phyloP scores from a whole-genome alignment of 2,329 filamentous ascomycete genomes.

The Paecilomyces dactylethromorphus region DNA sequence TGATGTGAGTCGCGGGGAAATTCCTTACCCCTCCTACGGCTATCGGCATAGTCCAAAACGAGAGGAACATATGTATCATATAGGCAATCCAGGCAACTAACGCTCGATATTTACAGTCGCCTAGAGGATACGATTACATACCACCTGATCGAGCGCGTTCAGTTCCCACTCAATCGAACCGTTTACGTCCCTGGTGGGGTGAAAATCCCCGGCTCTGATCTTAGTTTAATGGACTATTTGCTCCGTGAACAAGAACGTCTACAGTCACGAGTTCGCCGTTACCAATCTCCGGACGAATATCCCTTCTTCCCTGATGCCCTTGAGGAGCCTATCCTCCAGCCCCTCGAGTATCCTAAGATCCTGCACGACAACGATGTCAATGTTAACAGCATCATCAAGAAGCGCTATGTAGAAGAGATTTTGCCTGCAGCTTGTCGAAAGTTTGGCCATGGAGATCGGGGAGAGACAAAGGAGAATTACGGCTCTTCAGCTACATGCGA shows the following conservation, averaged over 20 bases:
- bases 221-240: constrained; percentile 92
- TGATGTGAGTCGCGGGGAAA: constrained; percentile 62
- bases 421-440: constrained; percentile 77
- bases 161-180: constrained; percentile 85
- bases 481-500: constrained; percentile 87
- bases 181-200: constrained; percentile 82
- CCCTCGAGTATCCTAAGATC: constrained; percentile 80
- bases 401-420: constrained; percentile 75
- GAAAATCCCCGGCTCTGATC: constrained; percentile 61
- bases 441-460: constrained; percentile 67
- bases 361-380: constrained; percentile 85
- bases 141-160: constrained; percentile 93
- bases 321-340: constrained; percentile 74
- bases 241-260: constrained; percentile 82
- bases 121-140: constrained; percentile 97
- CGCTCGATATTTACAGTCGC: constrained; percentile 52
- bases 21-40: constrained; percentile 2
- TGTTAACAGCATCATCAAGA: constrained; percentile 80
- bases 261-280: constrained; percentile 89
- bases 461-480: constrained; percentile 89
- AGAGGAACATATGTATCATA: not conserved
- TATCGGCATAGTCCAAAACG: constrained; percentile 1
- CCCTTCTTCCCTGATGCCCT: constrained; percentile 87
- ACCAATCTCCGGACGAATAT: constrained; percentile 93
- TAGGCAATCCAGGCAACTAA: not conserved